phyloP scores from a whole-genome alignment of 257 asterid genomes.

The Fraxinus anomala region DNA sequence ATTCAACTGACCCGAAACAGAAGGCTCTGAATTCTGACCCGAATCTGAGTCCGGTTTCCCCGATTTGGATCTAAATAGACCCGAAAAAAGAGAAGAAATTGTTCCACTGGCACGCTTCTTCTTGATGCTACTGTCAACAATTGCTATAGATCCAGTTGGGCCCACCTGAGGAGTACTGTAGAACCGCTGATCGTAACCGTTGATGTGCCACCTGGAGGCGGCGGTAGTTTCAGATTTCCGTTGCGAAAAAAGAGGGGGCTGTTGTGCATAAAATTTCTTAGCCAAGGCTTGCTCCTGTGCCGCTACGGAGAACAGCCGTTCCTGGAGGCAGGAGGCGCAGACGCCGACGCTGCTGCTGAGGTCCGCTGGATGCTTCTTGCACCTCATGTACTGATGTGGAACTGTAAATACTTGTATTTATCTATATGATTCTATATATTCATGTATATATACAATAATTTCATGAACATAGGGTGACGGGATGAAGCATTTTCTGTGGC shows the following conservation, averaged over 20 bases:
- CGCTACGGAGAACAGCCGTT: conserved; percentile 43
- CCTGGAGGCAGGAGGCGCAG: conserved; percentile 68
- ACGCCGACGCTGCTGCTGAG: conserved; percentile 53
- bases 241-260: conserved; percentile 39
- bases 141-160: conserved; percentile 31
- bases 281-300: conserved; percentile 43
- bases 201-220: conserved; percentile 31
- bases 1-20: conserved; percentile 10
- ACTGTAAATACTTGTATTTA: not conserved
- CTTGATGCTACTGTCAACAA: conserved; percentile 1
- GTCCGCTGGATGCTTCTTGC: conserved; percentile 53
- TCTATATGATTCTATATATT: not conserved
- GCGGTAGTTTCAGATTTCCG: conserved; percentile 42
- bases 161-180: conserved; percentile 53
- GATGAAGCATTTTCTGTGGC: not conserved
- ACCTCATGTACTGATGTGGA: conserved; percentile 42
- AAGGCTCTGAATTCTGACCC: conserved; percentile 20
- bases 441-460: not conserved
- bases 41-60: conserved; percentile 29
- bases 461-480: not conserved
- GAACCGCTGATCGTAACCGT: conserved; percentile 36
- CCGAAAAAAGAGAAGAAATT: conserved; percentile 28
- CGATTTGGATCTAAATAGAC: conserved; percentile 42
- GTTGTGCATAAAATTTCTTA: conserved; percentile 18
- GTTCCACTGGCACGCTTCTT: conserved; percentile 29